These are phyloP conservation scores for Sordariomycetes sp. DNA, from an alignment of 2,329 filamentous ascomycete genomes.

Conservation along the genomic window DNA sequence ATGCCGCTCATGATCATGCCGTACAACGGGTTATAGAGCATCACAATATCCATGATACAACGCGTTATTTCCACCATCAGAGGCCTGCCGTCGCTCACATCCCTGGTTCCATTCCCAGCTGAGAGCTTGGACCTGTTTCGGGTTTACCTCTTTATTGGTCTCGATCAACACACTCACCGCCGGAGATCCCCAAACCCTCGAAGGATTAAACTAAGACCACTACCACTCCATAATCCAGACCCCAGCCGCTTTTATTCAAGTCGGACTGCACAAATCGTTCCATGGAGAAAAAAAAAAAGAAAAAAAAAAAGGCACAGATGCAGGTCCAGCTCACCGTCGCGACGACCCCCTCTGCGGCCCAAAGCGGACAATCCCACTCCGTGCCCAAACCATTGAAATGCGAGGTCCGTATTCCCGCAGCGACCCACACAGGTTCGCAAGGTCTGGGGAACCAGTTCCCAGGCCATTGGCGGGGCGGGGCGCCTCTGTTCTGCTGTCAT, in stretches of 20 bases:
- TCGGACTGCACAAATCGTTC: neutral
- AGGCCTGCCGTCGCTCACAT: neutral
- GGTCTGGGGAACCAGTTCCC: too few species aligned
- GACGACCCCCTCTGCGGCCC: neutral
- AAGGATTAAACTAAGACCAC: neutral
- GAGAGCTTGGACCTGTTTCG: neutral
- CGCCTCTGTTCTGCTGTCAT: too few species aligned
- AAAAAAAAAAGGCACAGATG: neutral
- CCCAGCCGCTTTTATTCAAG: neutral
- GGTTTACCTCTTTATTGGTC: neutral
- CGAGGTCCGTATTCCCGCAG: neutral
- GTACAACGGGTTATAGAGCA: neutral
- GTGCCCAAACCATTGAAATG: neutral
- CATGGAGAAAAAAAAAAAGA: too few species aligned
- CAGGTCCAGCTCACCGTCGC: neutral
- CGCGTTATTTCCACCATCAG: neutral
- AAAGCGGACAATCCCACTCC: neutral
- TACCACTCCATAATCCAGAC: neutral
- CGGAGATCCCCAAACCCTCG: neutral
- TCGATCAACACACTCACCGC: neutral
- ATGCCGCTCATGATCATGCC: neutral
- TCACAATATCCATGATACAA: neutral
- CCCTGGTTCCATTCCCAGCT: neutral
- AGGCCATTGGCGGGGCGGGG: too few species aligned
- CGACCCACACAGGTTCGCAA: too few species aligned